Conservation (phyloP, 768 basidiomycete species). For the Lactifluus piperatus region DNA sequence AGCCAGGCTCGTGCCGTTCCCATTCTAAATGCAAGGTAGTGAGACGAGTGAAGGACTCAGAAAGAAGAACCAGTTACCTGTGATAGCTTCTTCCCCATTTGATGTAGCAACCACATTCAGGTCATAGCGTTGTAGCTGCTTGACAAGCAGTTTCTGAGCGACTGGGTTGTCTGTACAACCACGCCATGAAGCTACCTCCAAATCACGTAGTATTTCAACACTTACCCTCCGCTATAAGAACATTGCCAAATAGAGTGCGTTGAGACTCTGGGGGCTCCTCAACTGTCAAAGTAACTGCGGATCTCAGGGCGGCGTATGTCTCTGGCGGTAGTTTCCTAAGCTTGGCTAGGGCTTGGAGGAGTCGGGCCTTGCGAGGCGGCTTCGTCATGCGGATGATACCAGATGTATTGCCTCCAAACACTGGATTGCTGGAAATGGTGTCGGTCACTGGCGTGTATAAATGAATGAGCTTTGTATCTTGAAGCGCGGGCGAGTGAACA, state of each 20-base stretch:
- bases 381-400: slow-evolving; percentile 64
- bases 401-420: slow-evolving; percentile 42
- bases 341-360: slow-evolving; percentile 53
- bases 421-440: slow-evolving; percentile 38
- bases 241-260: slow-evolving; percentile 53
- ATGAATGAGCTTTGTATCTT: slow-evolving; percentile 58
- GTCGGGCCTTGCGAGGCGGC: slow-evolving; percentile 51
- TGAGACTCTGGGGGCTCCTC: slow-evolving; percentile 41
- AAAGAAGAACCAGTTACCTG: slow-evolving; percentile 29
- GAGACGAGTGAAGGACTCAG: neutral
- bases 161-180: slow-evolving; percentile 52
- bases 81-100: slow-evolving; percentile 61
- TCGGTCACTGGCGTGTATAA: slow-evolving; percentile 65
- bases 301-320: slow-evolving; percentile 30
- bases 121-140: slow-evolving; percentile 54
- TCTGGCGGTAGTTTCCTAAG: slow-evolving; percentile 46
- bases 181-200: neutral
- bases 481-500: slow-evolving; percentile 30
- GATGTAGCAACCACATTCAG: slow-evolving; percentile 53
- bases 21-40: slow-evolving; percentile 38
- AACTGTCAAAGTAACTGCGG: slow-evolving; percentile 34
- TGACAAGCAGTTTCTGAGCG: slow-evolving; percentile 56
- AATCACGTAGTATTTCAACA: neutral
- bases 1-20: slow-evolving; percentile 58
- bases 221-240: slow-evolving; percentile 65